Conservation (phyloP, 2,329 filamentous ascomycete genomes). For the Stagonosporopsis chrysanthemi region DNA sequence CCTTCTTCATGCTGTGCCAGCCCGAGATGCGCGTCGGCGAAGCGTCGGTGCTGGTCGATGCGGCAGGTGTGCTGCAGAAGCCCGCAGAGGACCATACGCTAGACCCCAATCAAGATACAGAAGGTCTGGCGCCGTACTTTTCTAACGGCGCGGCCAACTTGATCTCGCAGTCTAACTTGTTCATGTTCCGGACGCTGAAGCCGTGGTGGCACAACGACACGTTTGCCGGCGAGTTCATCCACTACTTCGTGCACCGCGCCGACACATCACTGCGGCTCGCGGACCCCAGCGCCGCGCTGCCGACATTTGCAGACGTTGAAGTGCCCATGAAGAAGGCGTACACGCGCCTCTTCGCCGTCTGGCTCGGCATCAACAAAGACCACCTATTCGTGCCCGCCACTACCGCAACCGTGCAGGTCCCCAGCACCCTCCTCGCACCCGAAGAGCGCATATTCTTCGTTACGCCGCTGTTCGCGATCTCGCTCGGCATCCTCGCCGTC, state of each 20-base stretch:
- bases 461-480: conserved; percentile 54
- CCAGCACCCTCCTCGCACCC: too few species aligned
- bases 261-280: not conserved
- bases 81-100: not conserved
- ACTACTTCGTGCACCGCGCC: conserved; percentile 52
- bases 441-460: conserved; percentile 60
- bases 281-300: too few species aligned
- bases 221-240: conserved; percentile 55
- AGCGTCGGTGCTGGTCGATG: not conserved
- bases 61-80: conserved; percentile 17
- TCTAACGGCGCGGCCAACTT: conserved; percentile 28
- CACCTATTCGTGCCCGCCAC: too few species aligned
- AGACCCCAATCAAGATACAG: not conserved
- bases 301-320: not conserved
- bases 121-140: conserved; percentile 14
- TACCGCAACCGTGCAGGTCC: too few species aligned
- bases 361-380: conserved; percentile 28
- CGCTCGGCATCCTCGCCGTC: conserved; percentile 51
- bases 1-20: conserved; percentile 2
- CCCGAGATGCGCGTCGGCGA: conserved; percentile 40
- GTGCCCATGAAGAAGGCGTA: not conserved
- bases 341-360: not conserved
- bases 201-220: conserved; percentile 58
- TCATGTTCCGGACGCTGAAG: conserved; percentile 16
- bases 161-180: conserved; percentile 24